Evolutionary conservation across 352 stramenopile genomes (phyloP).

Genomic region (Globisporangium cederbergense): DNA sequence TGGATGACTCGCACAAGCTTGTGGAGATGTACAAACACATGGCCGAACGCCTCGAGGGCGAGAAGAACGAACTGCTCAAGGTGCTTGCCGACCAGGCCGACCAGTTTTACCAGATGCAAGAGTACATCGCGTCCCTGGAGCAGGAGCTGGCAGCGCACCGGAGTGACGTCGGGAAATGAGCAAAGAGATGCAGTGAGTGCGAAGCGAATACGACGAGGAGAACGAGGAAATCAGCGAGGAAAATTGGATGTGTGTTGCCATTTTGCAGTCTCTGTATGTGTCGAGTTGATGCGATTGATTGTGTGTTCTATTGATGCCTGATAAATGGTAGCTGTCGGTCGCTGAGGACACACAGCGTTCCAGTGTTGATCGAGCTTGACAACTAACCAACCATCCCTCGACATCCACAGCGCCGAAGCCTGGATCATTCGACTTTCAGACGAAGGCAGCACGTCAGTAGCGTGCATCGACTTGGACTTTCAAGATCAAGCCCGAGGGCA

Average conservation of each 20-base stretch:
- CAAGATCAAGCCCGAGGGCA: background rate
- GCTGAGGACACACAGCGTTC: no score
- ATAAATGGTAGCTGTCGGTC: background rate
- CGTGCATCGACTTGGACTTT: no score
- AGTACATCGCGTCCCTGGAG: slow-evolving; percentile 72
- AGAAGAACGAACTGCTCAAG: slow-evolving; percentile 75
- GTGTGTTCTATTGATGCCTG: background rate
- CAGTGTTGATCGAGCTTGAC: no score
- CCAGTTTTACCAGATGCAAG: slow-evolving; percentile 75
- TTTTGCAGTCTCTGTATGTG: background rate
- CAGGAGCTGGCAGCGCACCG: slow-evolving; percentile 44
- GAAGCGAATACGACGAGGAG: background rate
- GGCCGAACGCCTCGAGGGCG: slow-evolving; percentile 60
- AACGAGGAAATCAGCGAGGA: background rate
- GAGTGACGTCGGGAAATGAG: slow-evolving; percentile 8
- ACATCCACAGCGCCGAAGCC: no score
- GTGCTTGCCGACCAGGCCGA: slow-evolving; percentile 62
- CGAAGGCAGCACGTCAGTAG: no score
- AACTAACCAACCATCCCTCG: no score
- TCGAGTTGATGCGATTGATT: background rate
- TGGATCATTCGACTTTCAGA: no score
- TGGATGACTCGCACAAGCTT: slow-evolving; percentile 62
- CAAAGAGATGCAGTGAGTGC: slow-evolving; percentile 14
- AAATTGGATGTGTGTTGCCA: background rate
- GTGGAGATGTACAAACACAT: slow-evolving; percentile 86